Evolutionary conservation across 2,329 filamentous ascomycete species (phyloP), one percentile per base, ranked within the genome.

Genomic region (Orbilia blumenaviensis): DNA sequence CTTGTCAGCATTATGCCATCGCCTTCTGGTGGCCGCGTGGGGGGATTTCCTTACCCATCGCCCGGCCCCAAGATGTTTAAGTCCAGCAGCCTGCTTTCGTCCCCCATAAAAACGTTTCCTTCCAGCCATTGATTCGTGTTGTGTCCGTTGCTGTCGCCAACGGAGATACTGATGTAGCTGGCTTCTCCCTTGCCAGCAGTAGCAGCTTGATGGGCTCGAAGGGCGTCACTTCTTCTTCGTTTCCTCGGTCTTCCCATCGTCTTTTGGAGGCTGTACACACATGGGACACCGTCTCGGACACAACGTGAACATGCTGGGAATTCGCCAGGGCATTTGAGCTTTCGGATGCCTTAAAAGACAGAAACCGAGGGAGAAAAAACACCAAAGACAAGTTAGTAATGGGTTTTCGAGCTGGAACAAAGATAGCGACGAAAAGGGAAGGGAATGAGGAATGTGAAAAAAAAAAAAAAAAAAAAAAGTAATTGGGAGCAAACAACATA

Each of bases 231-330:
- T 63, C 82, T 81, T 38, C 83, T 85, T 69, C 87, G 84, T 82
- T 90, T 90, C 66, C 88, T 84, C 21, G 89, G 89, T 44, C 89
- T 84, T 2, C 89, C 89, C 89, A 90, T 90, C 42, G 84, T 87
- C 82, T 90, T 90, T 81, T 90, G 89, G 10, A 85, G 83, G 6
- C 88, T 90, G 82, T 90, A 91, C 78, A 88, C 84, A 79, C 89
- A 91, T 44, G 75, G 66, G 44, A 89, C 86, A 69, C 84, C 85
- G 78, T 90, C 89, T 67, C 84, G 85, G 66, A 83, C 84, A 80
- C 89, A 91, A 68, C 89, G 86, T 6, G 84, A 82, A 81, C 89
- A 91, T 67, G 88, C 88, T 62, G 86, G 85, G 1, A 84, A 81
- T 78, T 90, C 87, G 80, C 90, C 90, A 42, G 87, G 86, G 81